These are phyloP conservation scores for Botrytis sinoallii DNA, from an alignment of 2,329 filamentous ascomycete species.

Conservation along the genomic window DNA sequence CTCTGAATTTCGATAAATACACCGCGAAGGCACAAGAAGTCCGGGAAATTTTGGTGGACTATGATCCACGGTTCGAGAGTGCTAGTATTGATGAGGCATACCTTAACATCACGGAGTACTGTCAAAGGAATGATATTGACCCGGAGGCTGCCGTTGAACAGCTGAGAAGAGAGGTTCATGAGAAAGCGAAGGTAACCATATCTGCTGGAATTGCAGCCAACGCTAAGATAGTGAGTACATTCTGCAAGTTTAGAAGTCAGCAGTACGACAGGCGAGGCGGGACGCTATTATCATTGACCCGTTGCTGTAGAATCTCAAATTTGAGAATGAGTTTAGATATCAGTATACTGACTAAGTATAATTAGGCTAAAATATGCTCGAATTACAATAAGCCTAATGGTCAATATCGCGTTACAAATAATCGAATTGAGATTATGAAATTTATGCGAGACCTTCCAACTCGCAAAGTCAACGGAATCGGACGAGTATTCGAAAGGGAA, in stretches of 20 bases:
- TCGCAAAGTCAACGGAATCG: constrained; percentile 92
- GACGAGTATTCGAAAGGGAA: constrained; percentile 88
- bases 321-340: not conserved
- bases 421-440: constrained; percentile 70
- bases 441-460: constrained; percentile 85
- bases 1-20: constrained; percentile 88
- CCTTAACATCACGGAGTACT: constrained; percentile 89
- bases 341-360: not conserved
- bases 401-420: constrained; percentile 72
- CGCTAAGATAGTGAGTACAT: constrained; percentile 59
- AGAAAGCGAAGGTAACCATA: constrained; percentile 78
- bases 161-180: constrained; percentile 72
- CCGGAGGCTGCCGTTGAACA: constrained; percentile 74
- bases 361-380: constrained; percentile 80
- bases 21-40: constrained; percentile 85
- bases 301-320: not conserved
- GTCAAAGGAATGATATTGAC: constrained; percentile 60
- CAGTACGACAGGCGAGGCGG: not conserved
- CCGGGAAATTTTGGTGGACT: constrained; percentile 75
- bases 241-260: not conserved
- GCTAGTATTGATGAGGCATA: constrained; percentile 97
- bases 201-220: constrained; percentile 95
- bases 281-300: not conserved
- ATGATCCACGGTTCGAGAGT: constrained; percentile 87
- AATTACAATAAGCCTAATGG: constrained; percentile 97